Base-by-base conservation (phyloP, 257 asterid genomes). In the Lavandula angustifolia region DNA sequence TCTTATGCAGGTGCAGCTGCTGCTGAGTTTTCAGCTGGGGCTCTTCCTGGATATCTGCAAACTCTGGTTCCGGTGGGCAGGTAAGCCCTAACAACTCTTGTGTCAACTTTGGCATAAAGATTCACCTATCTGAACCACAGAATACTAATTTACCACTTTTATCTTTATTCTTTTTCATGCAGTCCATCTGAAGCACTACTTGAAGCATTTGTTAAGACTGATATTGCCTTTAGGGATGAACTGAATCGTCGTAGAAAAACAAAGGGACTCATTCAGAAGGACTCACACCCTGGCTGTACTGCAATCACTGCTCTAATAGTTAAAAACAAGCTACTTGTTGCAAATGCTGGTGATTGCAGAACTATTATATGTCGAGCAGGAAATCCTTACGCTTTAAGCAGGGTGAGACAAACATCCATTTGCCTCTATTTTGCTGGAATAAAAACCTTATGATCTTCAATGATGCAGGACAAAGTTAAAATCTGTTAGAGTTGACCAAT, bases 321-420 rank as follows among this genome's bases (percentile, higher is more conserved):
- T 62, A 77, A 78, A 77, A 73, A 85, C 79, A 84, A 78, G 79
- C 80, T 89, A 50, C 84, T 85, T 75, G 91, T 92, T 75, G 99
- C 99, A 74, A 92, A 90, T 85, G 96, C 96, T 59, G 99, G 99
- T 10, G 99, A 92, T 66, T 87, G 99, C 88, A 81, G 94, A 81
- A 72, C 90, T 35, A 84, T 92, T 59, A 51, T 92, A 67, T 87
- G 95, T 77, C 95, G 94, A 27, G 74, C 78, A 11, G 99, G 95
- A 60, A 78, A 53, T 29, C 85, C 97, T 47, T 73, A 72, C 70
- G 75, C 94, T 73, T 75, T 92, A 75, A 92, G 94, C 85, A 87
- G 81, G 91, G 99, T 92, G 73, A 82, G 95, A 73, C 55, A 41
- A 53, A 12, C 54, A 57, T 74, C 11, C 18, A 3, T 46, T 12